Evolutionary conservation across 176 grass and related monocot genomes (phyloP).

Genomic region (Lolium multiflorum): DNA sequence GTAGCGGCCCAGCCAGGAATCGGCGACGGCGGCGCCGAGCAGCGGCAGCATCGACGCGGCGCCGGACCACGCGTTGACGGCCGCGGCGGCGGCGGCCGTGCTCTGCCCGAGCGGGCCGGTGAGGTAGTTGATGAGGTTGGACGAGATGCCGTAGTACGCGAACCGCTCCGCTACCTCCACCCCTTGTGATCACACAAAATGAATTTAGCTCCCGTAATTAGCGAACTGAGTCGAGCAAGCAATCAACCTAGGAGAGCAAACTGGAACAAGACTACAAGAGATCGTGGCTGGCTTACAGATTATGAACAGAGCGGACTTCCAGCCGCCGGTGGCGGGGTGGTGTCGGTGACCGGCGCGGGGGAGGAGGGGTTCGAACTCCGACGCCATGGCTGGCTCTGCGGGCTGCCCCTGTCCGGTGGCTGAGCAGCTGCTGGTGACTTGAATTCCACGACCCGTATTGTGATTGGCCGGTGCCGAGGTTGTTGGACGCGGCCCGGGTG

Average conservation of each 20-base stretch:
- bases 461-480: too few species aligned
- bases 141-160: slow-evolving; percentile 62
- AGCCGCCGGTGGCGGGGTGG: slow-evolving; percentile 34
- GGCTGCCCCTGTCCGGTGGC: background rate
- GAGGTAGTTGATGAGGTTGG: slow-evolving; percentile 74
- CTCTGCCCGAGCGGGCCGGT: slow-evolving; percentile 61
- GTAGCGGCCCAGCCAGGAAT: slow-evolving; percentile 79
- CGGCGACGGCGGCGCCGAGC: slow-evolving; percentile 55
- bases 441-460: too few species aligned
- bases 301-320: slow-evolving; percentile 51
- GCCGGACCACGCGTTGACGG: too few species aligned
- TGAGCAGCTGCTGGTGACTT: background rate
- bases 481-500: too few species aligned
- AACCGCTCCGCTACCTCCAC: slow-evolving; percentile 69
- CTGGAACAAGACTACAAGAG: background rate
- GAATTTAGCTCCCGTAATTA: background rate
- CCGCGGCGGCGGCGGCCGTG: background rate
- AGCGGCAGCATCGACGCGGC: too few species aligned
- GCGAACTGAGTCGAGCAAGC: background rate
- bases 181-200: slow-evolving; percentile 28
- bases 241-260: background rate
- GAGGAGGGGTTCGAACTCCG: slow-evolving; percentile 36
- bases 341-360: background rate
- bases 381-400: slow-evolving; percentile 2
- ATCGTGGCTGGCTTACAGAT: slow-evolving; percentile 43